A percentile compares a stretch with the other conserved stretches of the same genome.
phyloP scores from a whole-genome alignment of 768 basidiomycete species.

The Galerina marginata region DNA sequence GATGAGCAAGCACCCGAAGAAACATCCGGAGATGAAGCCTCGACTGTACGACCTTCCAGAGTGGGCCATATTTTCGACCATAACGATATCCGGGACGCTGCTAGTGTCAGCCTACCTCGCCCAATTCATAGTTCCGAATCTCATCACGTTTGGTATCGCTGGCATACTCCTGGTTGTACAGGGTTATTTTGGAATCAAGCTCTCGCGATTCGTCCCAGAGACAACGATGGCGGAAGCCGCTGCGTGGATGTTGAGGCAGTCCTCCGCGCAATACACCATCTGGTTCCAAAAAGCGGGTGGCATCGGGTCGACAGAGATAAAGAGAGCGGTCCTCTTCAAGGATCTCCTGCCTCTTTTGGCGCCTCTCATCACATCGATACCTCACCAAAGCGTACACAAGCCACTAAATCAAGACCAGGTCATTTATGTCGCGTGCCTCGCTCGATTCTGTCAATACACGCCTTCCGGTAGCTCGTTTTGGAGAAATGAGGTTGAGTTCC shows the following conservation, averaged over 20 bases:
- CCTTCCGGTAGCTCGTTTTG: neutral
- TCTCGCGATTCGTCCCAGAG: too few relatives aligned
- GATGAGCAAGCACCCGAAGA: too few relatives aligned
- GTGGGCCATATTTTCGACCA: too few relatives aligned
- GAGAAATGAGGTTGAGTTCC: too few relatives aligned
- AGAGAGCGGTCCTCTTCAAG: slow-evolving; percentile 3
- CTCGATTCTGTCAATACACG: neutral
- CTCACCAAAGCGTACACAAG: neutral
- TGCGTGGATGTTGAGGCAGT: slow-evolving; percentile 8
- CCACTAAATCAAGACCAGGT: neutral
- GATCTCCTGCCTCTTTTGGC: slow-evolving; percentile 6
- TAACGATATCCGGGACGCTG: too few relatives aligned
- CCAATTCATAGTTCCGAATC: too few relatives aligned
- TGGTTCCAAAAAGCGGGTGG: slow-evolving; percentile 7
- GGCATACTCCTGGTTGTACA: too few relatives aligned
- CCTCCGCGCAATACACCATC: neutral
- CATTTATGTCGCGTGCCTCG: slow-evolving; percentile 1
- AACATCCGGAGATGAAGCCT: too few relatives aligned
- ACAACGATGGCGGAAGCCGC: neutral
- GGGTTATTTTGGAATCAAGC: too few relatives aligned
- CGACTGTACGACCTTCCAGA: too few relatives aligned
- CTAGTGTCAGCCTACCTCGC: too few relatives aligned
- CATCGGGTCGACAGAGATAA: neutral
- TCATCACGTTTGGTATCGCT: too few relatives aligned
- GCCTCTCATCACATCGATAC: slow-evolving; percentile 5